Evolutionary conservation across 225 moss, liverwort and hornwort species (phyloP).

Genomic region (Ulota crispa): DNA sequence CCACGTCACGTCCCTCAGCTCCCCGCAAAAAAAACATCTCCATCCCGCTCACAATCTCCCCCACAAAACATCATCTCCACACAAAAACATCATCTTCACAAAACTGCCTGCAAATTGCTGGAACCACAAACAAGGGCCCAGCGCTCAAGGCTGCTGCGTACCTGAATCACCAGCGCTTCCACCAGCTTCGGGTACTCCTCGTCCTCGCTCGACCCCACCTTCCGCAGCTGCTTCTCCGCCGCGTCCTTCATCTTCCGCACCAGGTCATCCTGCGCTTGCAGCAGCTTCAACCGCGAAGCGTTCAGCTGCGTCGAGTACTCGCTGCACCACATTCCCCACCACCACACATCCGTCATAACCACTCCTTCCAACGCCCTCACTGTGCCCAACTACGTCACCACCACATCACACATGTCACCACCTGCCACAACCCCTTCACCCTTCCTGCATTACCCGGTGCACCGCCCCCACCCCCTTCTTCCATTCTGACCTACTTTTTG

Average conservation of each 20-base stretch:
- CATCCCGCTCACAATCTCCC: background rate
- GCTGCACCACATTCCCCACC: conserved; percentile 30
- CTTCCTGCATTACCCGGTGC: background rate
- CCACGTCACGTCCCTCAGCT: background rate
- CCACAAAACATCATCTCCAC: background rate
- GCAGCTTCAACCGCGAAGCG: conserved; percentile 67
- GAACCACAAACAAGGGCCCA: background rate
- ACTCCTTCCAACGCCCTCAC: background rate
- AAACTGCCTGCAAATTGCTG: background rate
- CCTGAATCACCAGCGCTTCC: conserved; percentile 64
- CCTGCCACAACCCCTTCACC: background rate
- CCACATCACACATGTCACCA: background rate
- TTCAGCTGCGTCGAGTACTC: conserved; percentile 84
- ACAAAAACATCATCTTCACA: too few species aligned
- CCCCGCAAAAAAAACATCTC: background rate
- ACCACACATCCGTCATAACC: conserved; percentile 5
- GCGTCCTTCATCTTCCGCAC: conserved; percentile 71
- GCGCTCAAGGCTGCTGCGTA: background rate
- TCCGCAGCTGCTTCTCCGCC: conserved; percentile 66
- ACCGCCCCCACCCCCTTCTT: background rate
- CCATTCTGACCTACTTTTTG: background rate
- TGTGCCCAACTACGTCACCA: background rate
- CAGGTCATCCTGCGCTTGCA: conserved; percentile 79
- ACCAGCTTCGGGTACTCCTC: conserved; percentile 49
- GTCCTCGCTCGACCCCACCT: conserved; percentile 45